Percentiles rank a stretch among this genome's conserved stretches.
Evolutionary conservation across 2,329 filamentous ascomycete species (phyloP).

Genomic region (Neocucurbitaria cava): DNA sequence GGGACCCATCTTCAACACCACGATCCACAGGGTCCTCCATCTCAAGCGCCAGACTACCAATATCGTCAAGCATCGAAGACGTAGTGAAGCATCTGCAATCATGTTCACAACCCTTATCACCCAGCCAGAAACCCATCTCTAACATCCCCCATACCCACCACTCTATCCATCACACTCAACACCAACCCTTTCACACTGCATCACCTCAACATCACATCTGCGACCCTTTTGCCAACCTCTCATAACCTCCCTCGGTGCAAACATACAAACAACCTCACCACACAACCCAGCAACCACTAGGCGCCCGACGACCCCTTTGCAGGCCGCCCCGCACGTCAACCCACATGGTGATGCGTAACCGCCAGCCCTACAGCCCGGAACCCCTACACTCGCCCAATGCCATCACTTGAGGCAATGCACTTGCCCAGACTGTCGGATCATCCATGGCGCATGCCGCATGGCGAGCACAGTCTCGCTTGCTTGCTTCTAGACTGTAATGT

Average conservation of each 20-base stretch:
- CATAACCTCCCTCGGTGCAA: conserved; percentile 15
- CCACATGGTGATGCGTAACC: conserved; percentile 29
- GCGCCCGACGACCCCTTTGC: conserved; percentile 35
- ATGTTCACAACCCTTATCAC: neutral
- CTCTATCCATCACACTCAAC: conserved; percentile 1
- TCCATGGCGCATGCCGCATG: conserved; percentile 12
- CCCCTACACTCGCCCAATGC: conserved; percentile 4
- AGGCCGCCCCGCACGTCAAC: conserved; percentile 24
- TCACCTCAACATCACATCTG: conserved; percentile 15
- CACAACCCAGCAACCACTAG: conserved; percentile 23
- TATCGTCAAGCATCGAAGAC: conserved; percentile 10
- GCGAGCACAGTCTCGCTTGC: conserved; percentile 18
- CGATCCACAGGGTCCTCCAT: conserved; percentile 1
- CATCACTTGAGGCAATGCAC: conserved; percentile 2
- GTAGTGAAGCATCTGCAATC: neutral
- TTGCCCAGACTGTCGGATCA: conserved; percentile 25
- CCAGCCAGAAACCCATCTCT: neutral
- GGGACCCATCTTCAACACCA: neutral
- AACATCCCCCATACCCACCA: neutral
- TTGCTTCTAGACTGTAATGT: conserved; percentile 14
- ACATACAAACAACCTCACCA: conserved; percentile 25
- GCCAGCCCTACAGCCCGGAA: conserved; percentile 34
- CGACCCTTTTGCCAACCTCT: conserved; percentile 11
- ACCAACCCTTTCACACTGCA: neutral
- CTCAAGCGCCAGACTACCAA: conserved; percentile 1